These are phyloP conservation scores for Coemansia sp. DNA, from an alignment of 371 early-diverging fungal genomes.

Conservation along the genomic window DNA sequence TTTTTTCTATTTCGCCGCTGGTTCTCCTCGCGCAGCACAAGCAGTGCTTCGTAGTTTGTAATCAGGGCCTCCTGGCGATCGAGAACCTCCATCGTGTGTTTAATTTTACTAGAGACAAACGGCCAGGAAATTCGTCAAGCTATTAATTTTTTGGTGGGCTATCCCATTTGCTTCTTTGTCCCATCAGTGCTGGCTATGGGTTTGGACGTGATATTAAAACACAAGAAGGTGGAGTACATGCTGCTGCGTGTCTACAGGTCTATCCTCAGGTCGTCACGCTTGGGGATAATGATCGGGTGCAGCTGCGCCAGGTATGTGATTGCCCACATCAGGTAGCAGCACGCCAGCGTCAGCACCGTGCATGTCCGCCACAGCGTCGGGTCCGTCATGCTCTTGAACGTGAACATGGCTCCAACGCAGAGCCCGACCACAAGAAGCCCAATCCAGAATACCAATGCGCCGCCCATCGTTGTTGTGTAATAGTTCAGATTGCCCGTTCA, in stretches of 20 bases:
- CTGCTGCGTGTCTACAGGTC: constrained; percentile 19
- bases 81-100: constrained; percentile 55
- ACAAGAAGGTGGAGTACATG: neutral
- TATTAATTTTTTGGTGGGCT: no score
- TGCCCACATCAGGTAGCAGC: constrained; percentile 65
- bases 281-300: constrained; percentile 67
- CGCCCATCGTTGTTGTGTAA: constrained; percentile 23
- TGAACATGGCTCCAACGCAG: constrained; percentile 32
- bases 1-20: constrained; percentile 1
- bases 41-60: constrained; percentile 64
- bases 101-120: no score
- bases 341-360: constrained; percentile 66
- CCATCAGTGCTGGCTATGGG: neutral
- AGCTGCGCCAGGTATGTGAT: constrained; percentile 75
- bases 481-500: neutral
- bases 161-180: neutral
- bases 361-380: constrained; percentile 60
- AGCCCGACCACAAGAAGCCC: constrained; percentile 27
- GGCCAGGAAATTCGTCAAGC: no score
- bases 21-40: constrained; percentile 57
- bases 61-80: constrained; percentile 58
- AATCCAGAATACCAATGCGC: constrained; percentile 46
- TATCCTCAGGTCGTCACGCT: constrained; percentile 59
- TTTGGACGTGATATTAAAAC: neutral
- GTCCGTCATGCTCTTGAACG: constrained; percentile 37